Base-by-base conservation (phyloP, 73 alveolate species). In the Stentor roeselii region DNA sequence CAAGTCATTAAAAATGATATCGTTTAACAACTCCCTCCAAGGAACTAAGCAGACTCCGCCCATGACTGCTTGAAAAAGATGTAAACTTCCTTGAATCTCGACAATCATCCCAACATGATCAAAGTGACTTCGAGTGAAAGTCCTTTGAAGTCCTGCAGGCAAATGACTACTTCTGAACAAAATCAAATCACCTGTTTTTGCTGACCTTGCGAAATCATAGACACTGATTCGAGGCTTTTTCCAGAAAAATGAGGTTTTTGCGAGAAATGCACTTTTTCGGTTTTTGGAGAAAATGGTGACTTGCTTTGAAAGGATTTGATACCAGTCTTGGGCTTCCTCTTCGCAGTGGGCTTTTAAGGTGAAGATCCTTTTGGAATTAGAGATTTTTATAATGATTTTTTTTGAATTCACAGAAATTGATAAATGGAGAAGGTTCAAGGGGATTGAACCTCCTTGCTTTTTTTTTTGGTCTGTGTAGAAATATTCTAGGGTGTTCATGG, bases 41-140 rank as follows among this genome's bases (percentile, higher is more conserved):
- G n/a, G n/a, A n/a, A n/a, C n/a, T n/a, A n/a, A n/a, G n/a, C n/a
- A n/a, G n/a, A n/a, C n/a, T n/a, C n/a, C n/a, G n/a, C n/a, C n/a
- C n/a, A n/a, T n/a, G n/a, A n/a, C n/a, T n/a, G n/a, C n/a, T n/a
- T n/a, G n/a, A n/a, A n/a, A n/a, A n/a, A n/a, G n/a, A n/a, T n/a
- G n/a, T n/a, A n/a, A n/a, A n/a, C n/a, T n/a, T n/a, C n/a, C n/a
- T n/a, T n/a, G n/a, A n/a, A n/a, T n/a, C n/a, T n/a, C n/a, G n/a
- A n/a, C n/a, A n/a, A 94, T 76, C 75, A 94, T 39, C 3, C 95
- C 98, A 3, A 93, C 96, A 83, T 94, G 98, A 88, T 94, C 98
- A 82, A 89, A 94, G 39, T 94, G 88, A 36, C 93, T 67, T 3
- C 95, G 83, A 3, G 98, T 94, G 34, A 94, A 50, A 34, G 87